phyloP scores from a whole-genome alignment of 495 filamentous ascomycete species.

The Xylaria flabelliformis region DNA sequence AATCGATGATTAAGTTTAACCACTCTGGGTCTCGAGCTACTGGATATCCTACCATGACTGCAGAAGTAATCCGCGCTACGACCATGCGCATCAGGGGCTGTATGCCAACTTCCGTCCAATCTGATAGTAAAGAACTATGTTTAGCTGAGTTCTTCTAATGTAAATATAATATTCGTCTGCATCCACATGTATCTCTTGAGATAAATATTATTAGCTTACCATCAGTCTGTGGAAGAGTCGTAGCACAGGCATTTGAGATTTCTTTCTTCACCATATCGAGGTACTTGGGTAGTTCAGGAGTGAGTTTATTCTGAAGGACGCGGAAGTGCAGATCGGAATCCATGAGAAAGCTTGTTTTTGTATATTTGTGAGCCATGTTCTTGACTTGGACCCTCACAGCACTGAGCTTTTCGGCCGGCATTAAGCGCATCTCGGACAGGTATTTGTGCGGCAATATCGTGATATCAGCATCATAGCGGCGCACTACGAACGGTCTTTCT shows the following conservation, averaged over 20 bases:
- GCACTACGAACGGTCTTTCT: conserved; percentile 3
- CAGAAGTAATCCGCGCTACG: conserved; percentile 51
- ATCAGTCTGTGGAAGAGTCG: not conserved
- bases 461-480: not conserved
- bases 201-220: not conserved
- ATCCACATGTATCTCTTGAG: not conserved
- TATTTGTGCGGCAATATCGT: not conserved
- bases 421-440: not conserved
- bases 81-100: conserved; percentile 30
- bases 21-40: conserved; percentile 53
- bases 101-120: conserved; percentile 21
- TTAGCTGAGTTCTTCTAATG: not conserved
- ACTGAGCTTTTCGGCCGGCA: conserved; percentile 5
- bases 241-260: not conserved
- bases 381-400: not conserved
- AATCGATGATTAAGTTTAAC: conserved; percentile 53
- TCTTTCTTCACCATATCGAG: not conserved
- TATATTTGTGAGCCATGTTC: conserved; percentile 10
- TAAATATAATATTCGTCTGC: not conserved
- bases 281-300: conserved; percentile 2
- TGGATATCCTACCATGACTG: conserved; percentile 50
- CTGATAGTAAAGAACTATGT: not conserved
- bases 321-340: not conserved
- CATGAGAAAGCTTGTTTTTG: not conserved
- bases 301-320: not conserved